Evolutionary conservation across 768 basidiomycete species (phyloP), one percentile per base, ranked within the genome.

Genomic region (Sarcodon sp.): DNA sequence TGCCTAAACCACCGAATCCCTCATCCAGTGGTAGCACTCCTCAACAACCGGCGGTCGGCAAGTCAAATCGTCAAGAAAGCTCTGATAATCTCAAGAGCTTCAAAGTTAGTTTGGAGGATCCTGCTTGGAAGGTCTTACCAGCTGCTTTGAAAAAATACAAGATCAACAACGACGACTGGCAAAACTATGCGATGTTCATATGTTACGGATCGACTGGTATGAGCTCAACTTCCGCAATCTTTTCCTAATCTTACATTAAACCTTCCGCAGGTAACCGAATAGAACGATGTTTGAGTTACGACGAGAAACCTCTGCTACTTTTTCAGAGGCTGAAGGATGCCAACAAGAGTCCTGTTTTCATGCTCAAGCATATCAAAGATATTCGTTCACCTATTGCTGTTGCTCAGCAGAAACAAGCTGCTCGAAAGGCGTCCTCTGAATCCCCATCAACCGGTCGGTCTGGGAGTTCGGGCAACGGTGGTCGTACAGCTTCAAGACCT

Each of bases 161-260:
- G 60, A 98, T 98, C 66, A 91, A 94, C 63, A 89, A 89, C 55
- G 96, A 98, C 54, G 93, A 88, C 63, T 99, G 96, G 96, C 85
- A 91, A 69, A 88, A 91, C 58, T 99, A 98, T 68, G 96, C 96
- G 31, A 87, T 99, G 84, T 99, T 99, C 67, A 98, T 99, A 51
- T 98, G 94, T 57, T 97, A 94, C 63, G 94, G 93, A 9, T 83
- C 84, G 47, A 72, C 91, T 46, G 90, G 93, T 91, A 59, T 55
- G 76, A 47, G 18, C 43, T 59, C 32, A n/a, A 11, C 34, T 43
- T 36, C 65, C 7, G 54, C 18, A 8, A 10, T 15, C 18, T 48
- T n/a, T n/a, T 31, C 7, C n/a, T n/a, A 33, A 41, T 18, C 33
- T 36, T 33, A 52, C 12, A 37, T 6, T 39, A 13, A 38, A 21